phyloP scores from a whole-genome alignment of 2,329 filamentous ascomycete genomes.

The Purpureocillium lavendulum region DNA sequence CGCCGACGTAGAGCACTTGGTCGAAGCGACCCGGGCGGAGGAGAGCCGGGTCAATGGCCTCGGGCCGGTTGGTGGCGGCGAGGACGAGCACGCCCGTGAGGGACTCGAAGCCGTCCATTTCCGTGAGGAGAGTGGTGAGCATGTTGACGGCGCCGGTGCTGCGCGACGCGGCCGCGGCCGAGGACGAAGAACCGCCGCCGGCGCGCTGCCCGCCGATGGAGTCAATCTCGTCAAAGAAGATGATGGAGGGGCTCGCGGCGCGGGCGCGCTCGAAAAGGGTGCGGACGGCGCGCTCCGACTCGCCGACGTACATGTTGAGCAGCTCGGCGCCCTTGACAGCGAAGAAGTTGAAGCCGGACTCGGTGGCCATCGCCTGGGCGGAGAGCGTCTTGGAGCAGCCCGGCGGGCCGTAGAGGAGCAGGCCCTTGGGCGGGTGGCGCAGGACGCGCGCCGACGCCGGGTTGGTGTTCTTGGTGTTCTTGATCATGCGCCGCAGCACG shows the following conservation, averaged over 20 bases:
- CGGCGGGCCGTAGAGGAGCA: slow-evolving; percentile 84
- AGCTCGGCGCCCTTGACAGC: slow-evolving; percentile 90
- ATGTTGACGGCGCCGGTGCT: slow-evolving; percentile 61
- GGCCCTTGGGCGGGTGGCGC: slow-evolving; percentile 62
- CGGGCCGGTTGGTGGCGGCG: slow-evolving; percentile 85
- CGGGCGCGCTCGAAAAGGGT: slow-evolving; percentile 80
- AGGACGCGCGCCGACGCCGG: slow-evolving; percentile 25
- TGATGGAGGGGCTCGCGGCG: slow-evolving; percentile 80
- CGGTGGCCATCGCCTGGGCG: slow-evolving; percentile 84
- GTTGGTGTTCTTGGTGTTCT: slow-evolving; percentile 26
- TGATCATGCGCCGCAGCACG: slow-evolving; percentile 43
- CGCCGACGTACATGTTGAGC: slow-evolving; percentile 94
- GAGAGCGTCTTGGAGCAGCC: slow-evolving; percentile 93
- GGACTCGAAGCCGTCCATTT: slow-evolving; percentile 91
- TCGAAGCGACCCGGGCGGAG: slow-evolving; percentile 82
- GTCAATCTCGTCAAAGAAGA: slow-evolving; percentile 97
- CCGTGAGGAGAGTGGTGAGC: slow-evolving; percentile 80
- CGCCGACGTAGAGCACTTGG: slow-evolving; percentile 75
- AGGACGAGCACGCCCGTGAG: slow-evolving; percentile 78
- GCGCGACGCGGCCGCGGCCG: slow-evolving; percentile 23
- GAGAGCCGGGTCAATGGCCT: slow-evolving; percentile 76
- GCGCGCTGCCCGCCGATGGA: slow-evolving; percentile 56
- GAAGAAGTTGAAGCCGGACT: slow-evolving; percentile 87
- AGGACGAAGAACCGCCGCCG: slow-evolving; percentile 18
- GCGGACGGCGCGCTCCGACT: slow-evolving; percentile 79